These are phyloP conservation scores for Trametes elegans DNA, from an alignment of 768 basidiomycete genomes.

Conservation along the genomic window DNA sequence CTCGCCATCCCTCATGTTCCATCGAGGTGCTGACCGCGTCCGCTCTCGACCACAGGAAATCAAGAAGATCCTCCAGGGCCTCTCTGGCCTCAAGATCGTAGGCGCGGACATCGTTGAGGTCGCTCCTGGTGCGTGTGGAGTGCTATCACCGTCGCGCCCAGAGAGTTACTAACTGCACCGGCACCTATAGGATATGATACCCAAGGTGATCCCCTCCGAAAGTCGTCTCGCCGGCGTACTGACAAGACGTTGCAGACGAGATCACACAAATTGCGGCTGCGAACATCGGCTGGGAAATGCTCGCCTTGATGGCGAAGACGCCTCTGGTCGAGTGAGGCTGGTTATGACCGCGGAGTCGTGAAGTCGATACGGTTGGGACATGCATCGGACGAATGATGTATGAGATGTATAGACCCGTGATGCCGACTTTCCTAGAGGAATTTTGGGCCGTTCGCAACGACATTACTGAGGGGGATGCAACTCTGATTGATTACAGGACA, in stretches of 20 bases:
- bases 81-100: conserved; percentile 36
- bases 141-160: background rate
- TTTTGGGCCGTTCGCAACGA: no score
- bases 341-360: no score
- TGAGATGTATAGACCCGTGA: no score
- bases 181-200: conserved; percentile 23
- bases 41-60: conserved; percentile 28
- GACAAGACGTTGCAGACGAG: conserved; percentile 24
- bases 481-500: no score
- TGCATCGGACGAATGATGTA: background rate
- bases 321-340: conserved; percentile 22
- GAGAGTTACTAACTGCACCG: background rate
- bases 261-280: conserved; percentile 34
- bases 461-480: no score
- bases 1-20: background rate
- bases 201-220: conserved; percentile 14
- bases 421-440: no score
- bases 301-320: conserved; percentile 33
- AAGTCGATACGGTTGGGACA: background rate
- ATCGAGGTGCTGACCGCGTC: background rate
- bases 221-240: background rate
- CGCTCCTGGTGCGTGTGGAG: conserved; percentile 26
- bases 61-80: conserved; percentile 36
- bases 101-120: conserved; percentile 35
- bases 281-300: conserved; percentile 33